Conservation (phyloP, 345 rosid species). For the Gossypium mustelinum region DNA sequence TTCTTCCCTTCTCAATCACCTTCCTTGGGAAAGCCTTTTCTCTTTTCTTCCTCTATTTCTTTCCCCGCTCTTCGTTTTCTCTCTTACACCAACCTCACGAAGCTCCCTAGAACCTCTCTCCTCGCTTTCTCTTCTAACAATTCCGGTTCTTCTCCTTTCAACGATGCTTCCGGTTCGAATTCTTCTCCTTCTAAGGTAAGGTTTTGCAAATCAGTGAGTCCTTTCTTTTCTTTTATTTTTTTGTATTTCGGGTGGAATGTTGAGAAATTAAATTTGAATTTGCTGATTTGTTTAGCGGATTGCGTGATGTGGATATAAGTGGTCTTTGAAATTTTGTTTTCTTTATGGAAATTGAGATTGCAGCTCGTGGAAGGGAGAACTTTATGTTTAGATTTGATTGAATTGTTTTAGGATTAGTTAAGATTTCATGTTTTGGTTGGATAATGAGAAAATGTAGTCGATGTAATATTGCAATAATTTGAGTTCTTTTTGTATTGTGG, state of each 20-base stretch:
- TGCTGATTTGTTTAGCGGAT: not conserved
- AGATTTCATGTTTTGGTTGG: not conserved
- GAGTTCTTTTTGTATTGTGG: not conserved
- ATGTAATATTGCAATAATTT: not conserved
- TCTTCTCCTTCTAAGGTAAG: constrained; percentile 44
- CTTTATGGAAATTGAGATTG: not conserved
- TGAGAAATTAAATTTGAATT: not conserved
- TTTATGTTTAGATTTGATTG: not conserved
- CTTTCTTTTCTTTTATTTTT: not conserved
- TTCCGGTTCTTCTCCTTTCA: constrained; percentile 36
- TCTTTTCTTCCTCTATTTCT: constrained; percentile 12
- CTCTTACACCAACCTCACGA: constrained; percentile 14
- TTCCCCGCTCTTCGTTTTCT: constrained; percentile 1
- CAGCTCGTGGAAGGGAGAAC: not conserved
- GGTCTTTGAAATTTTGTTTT: not conserved
- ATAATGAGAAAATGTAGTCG: not conserved
- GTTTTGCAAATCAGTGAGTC: not conserved
- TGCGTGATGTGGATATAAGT: not conserved
- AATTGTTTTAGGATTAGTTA: constrained; percentile 1
- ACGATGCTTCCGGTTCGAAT: constrained; percentile 34
- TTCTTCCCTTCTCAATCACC: constrained; percentile 10
- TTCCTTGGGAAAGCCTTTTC: not conserved
- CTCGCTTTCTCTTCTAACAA: constrained; percentile 34
- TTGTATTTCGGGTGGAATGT: too few relatives aligned
- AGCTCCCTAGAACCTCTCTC: constrained; percentile 22